Evolutionary conservation across 2,329 filamentous ascomycete species (phyloP).

Genomic region (Fusarium brachygibbosum): DNA sequence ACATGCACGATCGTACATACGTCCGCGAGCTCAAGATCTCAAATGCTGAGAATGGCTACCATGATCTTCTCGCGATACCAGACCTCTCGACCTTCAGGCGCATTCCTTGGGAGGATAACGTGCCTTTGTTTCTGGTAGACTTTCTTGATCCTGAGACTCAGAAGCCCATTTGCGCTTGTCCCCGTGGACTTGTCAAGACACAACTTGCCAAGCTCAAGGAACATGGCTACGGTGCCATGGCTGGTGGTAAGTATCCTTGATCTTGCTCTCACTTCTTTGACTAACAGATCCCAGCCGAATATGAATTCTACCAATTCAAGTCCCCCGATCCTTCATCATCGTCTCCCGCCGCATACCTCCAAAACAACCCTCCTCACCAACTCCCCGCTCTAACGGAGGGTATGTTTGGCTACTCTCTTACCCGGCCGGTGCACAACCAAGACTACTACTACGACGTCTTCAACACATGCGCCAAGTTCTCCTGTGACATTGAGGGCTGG

Average conservation of each 20-base stretch:
- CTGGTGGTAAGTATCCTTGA: constrained; percentile 75
- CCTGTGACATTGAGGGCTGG: constrained; percentile 91
- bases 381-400: constrained; percentile 88
- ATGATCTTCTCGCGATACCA: constrained; percentile 84
- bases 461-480: constrained; percentile 81
- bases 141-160: constrained; percentile 86
- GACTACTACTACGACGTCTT: constrained; percentile 93
- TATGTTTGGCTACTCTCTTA: constrained; percentile 96
- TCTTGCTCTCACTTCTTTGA: neutral
- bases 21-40: constrained; percentile 86
- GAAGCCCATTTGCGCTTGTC: constrained; percentile 80
- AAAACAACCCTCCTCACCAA: constrained; percentile 77
- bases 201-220: constrained; percentile 75
- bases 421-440: constrained; percentile 87
- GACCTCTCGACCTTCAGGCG: constrained; percentile 83
- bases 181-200: constrained; percentile 79
- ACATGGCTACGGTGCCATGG: constrained; percentile 85
- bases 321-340: constrained; percentile 70
- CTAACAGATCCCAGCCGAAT: constrained; percentile 75
- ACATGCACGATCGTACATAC: constrained; percentile 96
- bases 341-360: constrained; percentile 80
- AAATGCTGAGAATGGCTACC: constrained; percentile 91
- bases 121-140: constrained; percentile 86
- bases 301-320: constrained; percentile 94
- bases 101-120: constrained; percentile 90